Conservation (phyloP, 371 early-diverging fungal species). For the Fennellomyces sp. region DNA sequence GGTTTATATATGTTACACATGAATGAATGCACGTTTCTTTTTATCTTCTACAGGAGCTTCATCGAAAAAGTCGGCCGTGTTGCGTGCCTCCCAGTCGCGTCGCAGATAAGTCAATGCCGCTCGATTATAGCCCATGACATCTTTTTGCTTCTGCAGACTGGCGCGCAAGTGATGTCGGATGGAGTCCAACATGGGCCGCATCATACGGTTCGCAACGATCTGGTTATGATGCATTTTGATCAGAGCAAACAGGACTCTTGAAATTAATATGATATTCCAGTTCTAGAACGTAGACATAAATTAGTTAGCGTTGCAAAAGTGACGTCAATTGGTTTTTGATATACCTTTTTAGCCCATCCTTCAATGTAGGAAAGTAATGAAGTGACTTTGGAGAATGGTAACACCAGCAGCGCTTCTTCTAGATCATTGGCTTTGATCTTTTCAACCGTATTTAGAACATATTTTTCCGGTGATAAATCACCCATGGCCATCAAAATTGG, state of each 20-base stretch:
- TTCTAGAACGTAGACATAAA: constrained; percentile 41
- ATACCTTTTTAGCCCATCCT: constrained; percentile 78
- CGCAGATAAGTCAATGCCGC: constrained; percentile 73
- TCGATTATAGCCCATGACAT: constrained; percentile 79
- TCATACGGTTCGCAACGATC: constrained; percentile 74
- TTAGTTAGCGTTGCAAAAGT: neutral
- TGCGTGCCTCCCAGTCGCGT: constrained; percentile 73
- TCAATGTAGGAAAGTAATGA: constrained; percentile 77
- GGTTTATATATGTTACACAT: constrained; percentile 13
- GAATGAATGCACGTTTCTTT: constrained; percentile 80
- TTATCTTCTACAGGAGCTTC: constrained; percentile 57
- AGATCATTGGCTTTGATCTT: constrained; percentile 82
- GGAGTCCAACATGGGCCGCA: constrained; percentile 78
- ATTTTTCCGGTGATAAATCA: constrained; percentile 75
- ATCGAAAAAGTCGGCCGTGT: constrained; percentile 76
- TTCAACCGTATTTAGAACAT: constrained; percentile 78
- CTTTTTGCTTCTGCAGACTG: constrained; percentile 71
- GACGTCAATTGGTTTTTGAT: constrained; percentile 1
- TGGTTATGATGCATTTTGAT: constrained; percentile 85
- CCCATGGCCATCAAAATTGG: constrained; percentile 75
- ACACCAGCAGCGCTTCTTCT: constrained; percentile 86
- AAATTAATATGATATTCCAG: constrained; percentile 77
- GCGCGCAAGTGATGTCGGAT: constrained; percentile 68
- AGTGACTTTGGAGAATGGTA: constrained; percentile 81
- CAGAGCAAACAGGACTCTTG: constrained; percentile 81